Evolutionary conservation across 257 asterid species (phyloP), one percentile per base, ranked within the genome.

Genomic region (Voacanga thouarsii): DNA sequence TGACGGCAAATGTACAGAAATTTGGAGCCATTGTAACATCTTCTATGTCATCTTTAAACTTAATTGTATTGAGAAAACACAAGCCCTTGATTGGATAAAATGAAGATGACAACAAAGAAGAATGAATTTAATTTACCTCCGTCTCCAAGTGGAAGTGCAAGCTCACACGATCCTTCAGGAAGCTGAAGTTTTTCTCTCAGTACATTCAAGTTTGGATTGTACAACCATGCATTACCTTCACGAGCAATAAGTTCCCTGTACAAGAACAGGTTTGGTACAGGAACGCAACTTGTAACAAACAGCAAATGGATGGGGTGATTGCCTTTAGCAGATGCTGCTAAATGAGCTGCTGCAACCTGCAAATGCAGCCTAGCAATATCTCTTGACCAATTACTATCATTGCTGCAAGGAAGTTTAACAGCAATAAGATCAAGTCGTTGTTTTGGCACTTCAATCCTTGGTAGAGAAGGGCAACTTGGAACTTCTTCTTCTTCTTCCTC

Each of bases 91-190:
- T 2, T 2, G 15, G 19, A 33, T 28, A 63, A 63, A 14, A 63
- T 12, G 68, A 28, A 63, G 21, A 7, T 33, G 10, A 37, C 18
- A 1, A 16, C 3, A 10, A 3, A 10, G 53, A n/a, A 41, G 50
- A n/a, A 73, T 41, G 49, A 19, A 71, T 12, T 15, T 30, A 28
- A 50, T 76, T 65, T 78, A 90, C 97, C 97, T 75, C 69, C 68
- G 39, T 82, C 79, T 82, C 92, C 92, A 60, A 88, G 84, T 39
- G 96, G 91, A 67, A 91, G 92, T 6, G 97, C 89, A 21, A 92
- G 97, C 45, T 92, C 96, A 81, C 97, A 92, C 16, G 97, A 92
- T 75, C 97, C 97, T 4, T 87, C 72, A 0, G 97, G 97, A 55
- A 89, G 94, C 79, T 82, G 88, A 68, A 89, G 88, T 87, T 89